Evolutionary conservation across 176 grass and related monocot species (phyloP).

Genomic region (Oryza australiensis): DNA sequence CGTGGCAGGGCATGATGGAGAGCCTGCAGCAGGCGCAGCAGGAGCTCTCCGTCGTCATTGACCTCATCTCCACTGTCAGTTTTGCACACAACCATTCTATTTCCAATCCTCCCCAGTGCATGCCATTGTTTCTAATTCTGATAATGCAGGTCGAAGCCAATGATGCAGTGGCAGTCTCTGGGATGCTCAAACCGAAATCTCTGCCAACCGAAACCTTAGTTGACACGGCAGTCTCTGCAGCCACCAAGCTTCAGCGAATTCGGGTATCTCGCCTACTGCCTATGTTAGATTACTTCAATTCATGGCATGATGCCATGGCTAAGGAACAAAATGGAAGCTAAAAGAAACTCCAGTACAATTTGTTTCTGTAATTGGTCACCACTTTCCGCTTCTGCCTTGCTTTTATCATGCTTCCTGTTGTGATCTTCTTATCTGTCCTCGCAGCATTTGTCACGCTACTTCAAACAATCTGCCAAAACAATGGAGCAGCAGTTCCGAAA

Average conservation of each 20-base stretch:
- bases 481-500: constrained; percentile 82
- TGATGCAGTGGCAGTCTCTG: constrained; percentile 70
- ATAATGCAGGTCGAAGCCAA: constrained; percentile 88
- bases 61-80: constrained; percentile 80
- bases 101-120: neutral
- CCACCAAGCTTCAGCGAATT: constrained; percentile 86
- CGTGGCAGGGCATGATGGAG: constrained; percentile 81
- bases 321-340: neutral
- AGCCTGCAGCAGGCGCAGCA: constrained; percentile 84
- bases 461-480: constrained; percentile 81
- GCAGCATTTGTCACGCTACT: constrained; percentile 83
- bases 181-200: constrained; percentile 74
- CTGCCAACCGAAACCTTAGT: constrained; percentile 71
- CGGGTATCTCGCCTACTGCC: constrained; percentile 40
- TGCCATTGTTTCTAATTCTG: neutral
- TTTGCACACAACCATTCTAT: neutral
- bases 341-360: neutral
- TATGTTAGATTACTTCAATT: neutral
- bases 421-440: constrained; percentile 26
- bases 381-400: constrained; percentile 9
- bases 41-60: constrained; percentile 79
- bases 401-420: constrained; percentile 17
- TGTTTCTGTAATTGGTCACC: neutral
- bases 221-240: constrained; percentile 81
- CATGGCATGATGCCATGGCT: neutral